These are phyloP conservation scores for Coffea humblotiana DNA, from an alignment of 305 asterid species.

Conservation along the genomic window DNA sequence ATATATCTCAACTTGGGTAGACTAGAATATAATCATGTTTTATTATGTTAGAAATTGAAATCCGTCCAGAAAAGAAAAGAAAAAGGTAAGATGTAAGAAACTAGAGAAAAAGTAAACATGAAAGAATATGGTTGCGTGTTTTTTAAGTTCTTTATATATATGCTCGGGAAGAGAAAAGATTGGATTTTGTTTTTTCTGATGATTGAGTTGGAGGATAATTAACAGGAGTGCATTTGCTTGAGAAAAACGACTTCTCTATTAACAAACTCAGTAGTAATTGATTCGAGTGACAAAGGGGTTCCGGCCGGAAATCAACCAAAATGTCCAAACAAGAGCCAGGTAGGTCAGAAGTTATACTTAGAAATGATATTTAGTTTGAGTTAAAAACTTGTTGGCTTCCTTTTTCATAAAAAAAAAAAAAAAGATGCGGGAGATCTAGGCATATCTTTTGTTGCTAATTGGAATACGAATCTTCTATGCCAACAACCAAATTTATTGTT, in stretches of 20 bases:
- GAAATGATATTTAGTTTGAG: conserved; percentile 1
- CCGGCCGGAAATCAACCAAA: not conserved
- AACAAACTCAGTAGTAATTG: not conserved
- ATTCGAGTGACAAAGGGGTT: not conserved
- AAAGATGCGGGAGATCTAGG: conserved; percentile 7
- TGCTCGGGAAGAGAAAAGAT: not conserved
- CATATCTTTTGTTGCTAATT: conserved; percentile 22
- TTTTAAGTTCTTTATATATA: not conserved
- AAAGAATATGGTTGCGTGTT: not conserved
- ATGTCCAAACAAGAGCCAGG: not conserved
- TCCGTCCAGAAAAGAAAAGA: not conserved
- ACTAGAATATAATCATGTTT: not conserved
- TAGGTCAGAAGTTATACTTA: not conserved
- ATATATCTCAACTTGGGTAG: not conserved
- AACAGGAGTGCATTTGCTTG: not conserved
- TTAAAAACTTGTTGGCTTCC: not conserved
- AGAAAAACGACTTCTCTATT: not conserved
- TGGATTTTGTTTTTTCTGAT: not conserved
- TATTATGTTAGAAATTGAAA: not conserved
- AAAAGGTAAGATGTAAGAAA: not conserved
- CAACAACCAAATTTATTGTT: not conserved
- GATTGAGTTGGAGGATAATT: not conserved
- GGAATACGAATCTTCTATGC: conserved; percentile 5
- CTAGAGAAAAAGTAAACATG: not conserved
- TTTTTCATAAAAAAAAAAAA: not conserved